Percentiles rank a stretch among this genome's conserved stretches.
Evolutionary conservation across 2,329 filamentous ascomycete species (phyloP).

Genomic region (Hortaea werneckii): DNA sequence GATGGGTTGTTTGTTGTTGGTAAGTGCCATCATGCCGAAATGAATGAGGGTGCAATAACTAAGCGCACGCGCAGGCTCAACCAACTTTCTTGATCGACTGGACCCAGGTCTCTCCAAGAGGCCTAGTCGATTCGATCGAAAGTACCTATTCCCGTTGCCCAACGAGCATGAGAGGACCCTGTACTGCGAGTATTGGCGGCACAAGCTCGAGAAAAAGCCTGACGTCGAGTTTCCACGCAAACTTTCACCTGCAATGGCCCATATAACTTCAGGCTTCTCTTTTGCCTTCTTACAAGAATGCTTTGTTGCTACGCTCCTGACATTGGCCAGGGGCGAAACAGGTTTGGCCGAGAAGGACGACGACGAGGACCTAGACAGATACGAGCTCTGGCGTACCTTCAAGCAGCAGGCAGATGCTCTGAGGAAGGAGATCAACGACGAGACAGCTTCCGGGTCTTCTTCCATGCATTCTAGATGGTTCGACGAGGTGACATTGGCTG

Average conservation of each 20-base stretch:
- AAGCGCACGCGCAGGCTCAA: conserved; percentile 30
- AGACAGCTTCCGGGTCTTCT: neutral
- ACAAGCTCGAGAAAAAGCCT: conserved; percentile 46
- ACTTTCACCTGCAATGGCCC: conserved; percentile 47
- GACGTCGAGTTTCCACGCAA: conserved; percentile 50
- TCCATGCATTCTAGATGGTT: neutral
- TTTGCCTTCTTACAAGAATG: conserved; percentile 63
- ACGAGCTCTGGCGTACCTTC: conserved; percentile 51
- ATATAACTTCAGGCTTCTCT: conserved; percentile 52
- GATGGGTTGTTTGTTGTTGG: conserved; percentile 36
- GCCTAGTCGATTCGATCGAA: conserved; percentile 55
- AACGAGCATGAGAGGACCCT: conserved; percentile 43
- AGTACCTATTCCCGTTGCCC: conserved; percentile 50
- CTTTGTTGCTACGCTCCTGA: conserved; percentile 53
- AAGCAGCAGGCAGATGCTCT: conserved; percentile 52
- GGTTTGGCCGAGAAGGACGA: conserved; percentile 15
- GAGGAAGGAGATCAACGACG: conserved; percentile 36
- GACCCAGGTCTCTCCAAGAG: conserved; percentile 54
- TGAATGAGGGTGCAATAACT: too few species aligned
- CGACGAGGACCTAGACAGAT: conserved; percentile 35
- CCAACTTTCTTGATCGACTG: conserved; percentile 47
- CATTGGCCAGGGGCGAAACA: conserved; percentile 37
- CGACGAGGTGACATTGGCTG: neutral
- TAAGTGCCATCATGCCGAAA: neutral
- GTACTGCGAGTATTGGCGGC: conserved; percentile 55